Evolutionary conservation across 2,329 filamentous ascomycete genomes (phyloP).

Genomic region (Scytalidium sp.): DNA sequence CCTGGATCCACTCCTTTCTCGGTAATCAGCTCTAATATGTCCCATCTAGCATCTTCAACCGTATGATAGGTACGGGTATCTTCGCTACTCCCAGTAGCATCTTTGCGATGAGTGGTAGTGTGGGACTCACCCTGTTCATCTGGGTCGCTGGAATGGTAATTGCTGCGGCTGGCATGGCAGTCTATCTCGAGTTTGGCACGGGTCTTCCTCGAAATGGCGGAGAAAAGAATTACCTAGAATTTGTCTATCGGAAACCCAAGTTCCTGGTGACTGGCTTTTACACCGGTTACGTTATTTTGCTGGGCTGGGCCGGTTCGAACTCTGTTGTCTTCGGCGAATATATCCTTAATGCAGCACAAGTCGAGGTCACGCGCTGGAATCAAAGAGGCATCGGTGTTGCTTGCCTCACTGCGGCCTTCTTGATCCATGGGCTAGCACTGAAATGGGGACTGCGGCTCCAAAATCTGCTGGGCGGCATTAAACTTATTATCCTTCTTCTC

Average conservation of each 20-base stretch:
- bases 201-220: conserved; percentile 63
- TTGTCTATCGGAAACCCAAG: conserved; percentile 56
- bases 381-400: conserved; percentile 64
- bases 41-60: conserved; percentile 50
- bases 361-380: conserved; percentile 64
- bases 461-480: conserved; percentile 63
- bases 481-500: conserved; percentile 62
- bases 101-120: conserved; percentile 53
- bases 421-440: conserved; percentile 61
- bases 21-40: background rate
- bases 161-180: conserved; percentile 58
- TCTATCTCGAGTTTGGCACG: conserved; percentile 65
- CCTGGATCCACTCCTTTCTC: background rate
- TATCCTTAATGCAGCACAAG: conserved; percentile 61
- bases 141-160: conserved; percentile 63
- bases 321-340: conserved; percentile 70
- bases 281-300: conserved; percentile 57
- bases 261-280: conserved; percentile 62
- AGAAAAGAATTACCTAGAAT: conserved; percentile 67
- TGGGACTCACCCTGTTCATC: conserved; percentile 60
- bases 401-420: conserved; percentile 61
- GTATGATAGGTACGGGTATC: conserved; percentile 65
- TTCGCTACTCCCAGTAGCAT: conserved; percentile 62
- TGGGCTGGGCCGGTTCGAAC: conserved; percentile 65
- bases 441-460: conserved; percentile 67